Evolutionary conservation across 1,284 basidiomycete genomes (phyloP), one percentile per base, ranked within the genome.

Genomic region (Cryptococcus jaspeensis): DNA sequence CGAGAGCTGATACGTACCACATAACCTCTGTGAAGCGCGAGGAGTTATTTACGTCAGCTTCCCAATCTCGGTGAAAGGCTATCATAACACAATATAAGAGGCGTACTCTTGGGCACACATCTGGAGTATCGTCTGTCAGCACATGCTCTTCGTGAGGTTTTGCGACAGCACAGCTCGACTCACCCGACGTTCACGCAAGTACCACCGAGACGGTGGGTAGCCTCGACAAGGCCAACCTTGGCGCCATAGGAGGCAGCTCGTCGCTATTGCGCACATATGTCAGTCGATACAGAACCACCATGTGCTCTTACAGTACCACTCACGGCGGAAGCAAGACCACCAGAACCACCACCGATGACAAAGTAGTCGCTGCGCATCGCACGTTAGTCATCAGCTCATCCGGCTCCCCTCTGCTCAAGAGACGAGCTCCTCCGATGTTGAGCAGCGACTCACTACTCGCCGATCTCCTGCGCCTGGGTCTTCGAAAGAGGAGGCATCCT

Each of bases 191-290:
- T 98, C 61, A 99, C 95, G 73, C 96, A 99, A 38, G 96, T 99
- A 44, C 96, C 96, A 40, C 96, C 96, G 5, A 95, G 84, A 40
- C 83, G 77, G 20, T 85, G 84, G 8, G 85, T 84, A 49, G 82
- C 83, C 76, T 99, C 95, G 36, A 97, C 86, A 23, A 98, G 80
- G 12, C 90, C 92, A 49, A 92, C 92, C 77, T 95, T 97, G 73
- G 89, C 91, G 52, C 95, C 94, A 76, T 98, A 95, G 22, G 83
- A 83, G n/a, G 88, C 89, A 13, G 94, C 94, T 56, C 96, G 85
- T 62, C 92, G 84, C 90, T 90, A 69, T 5, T 20, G 35, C 15
- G 16, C 1, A 9, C 28, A 46, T 16, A n/a, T 20, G 18, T 57
- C 22, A 43, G 38, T 23, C 15, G n/a, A 13, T 9, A 16, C 12